phyloP scores from a whole-genome alignment of 2,329 filamentous ascomycete genomes.

The Monilinia fructicola region DNA sequence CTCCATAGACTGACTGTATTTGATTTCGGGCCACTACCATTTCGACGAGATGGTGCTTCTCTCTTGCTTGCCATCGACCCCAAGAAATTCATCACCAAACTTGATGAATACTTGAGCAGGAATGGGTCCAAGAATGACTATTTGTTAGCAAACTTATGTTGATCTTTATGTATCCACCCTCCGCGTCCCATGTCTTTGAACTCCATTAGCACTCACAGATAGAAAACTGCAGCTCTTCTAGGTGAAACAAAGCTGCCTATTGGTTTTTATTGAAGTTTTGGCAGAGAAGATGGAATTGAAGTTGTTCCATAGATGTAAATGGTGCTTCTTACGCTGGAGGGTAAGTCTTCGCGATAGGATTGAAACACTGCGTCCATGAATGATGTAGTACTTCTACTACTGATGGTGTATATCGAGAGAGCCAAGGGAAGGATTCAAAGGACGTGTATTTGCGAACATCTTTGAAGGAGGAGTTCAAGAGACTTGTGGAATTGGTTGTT shows the following conservation, averaged over 20 bases:
- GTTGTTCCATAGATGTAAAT: background rate
- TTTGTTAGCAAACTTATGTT: background rate
- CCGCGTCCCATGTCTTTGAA: background rate
- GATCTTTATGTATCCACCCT: background rate
- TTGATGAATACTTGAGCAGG: slow-evolving; percentile 55
- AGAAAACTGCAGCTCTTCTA: background rate
- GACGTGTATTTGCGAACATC: slow-evolving; percentile 50
- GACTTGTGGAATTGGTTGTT: slow-evolving; percentile 48
- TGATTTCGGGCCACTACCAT: slow-evolving; percentile 53
- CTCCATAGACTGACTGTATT: slow-evolving; percentile 56
- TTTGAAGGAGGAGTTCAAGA: slow-evolving; percentile 48
- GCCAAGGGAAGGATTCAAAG: slow-evolving; percentile 52
- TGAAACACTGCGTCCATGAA: slow-evolving; percentile 56
- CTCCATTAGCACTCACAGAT: background rate
- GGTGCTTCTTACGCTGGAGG: slow-evolving; percentile 39
- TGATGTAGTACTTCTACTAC: slow-evolving; percentile 54
- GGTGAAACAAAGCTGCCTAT: background rate
- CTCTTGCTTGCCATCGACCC: slow-evolving; percentile 51
- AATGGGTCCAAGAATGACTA: slow-evolving; percentile 53
- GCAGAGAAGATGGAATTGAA: background rate
- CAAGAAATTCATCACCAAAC: slow-evolving; percentile 46
- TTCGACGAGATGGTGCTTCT: slow-evolving; percentile 58
- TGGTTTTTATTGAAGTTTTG: background rate
- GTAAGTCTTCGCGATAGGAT: slow-evolving; percentile 49
- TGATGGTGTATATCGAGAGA: slow-evolving; percentile 55